Percentiles rank a stretch among this genome's conserved stretches.
phyloP scores from a whole-genome alignment of 164 flowering plant genomes.

The Hamamelis virginiana region DNA sequence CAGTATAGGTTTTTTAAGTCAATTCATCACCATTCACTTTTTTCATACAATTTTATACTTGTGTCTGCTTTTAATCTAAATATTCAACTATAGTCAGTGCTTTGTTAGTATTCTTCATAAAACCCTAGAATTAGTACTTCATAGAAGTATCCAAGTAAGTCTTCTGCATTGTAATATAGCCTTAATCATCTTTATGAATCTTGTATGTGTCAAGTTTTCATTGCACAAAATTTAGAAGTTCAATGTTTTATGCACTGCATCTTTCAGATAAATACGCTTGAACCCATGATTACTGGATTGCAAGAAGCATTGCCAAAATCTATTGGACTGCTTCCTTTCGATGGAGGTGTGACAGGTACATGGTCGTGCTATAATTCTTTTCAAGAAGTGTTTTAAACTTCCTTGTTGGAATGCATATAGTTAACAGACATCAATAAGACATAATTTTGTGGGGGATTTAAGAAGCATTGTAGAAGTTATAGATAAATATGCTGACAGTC shows the following conservation, averaged over 20 bases:
- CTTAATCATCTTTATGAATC: neutral
- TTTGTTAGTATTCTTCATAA: too few relatives aligned
- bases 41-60: too few relatives aligned
- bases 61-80: too few relatives aligned
- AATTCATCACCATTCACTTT: too few relatives aligned
- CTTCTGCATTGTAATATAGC: too few relatives aligned
- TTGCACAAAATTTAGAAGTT: neutral
- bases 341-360: constrained; percentile 93
- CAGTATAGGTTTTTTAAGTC: too few relatives aligned
- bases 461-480: neutral
- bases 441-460: too few relatives aligned
- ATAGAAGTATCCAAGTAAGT: too few relatives aligned
- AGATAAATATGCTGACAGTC: neutral
- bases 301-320: constrained; percentile 95
- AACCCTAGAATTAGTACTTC: too few relatives aligned
- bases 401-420: neutral
- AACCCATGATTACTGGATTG: constrained; percentile 79
- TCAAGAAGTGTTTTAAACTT: neutral
- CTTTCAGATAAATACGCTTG: constrained; percentile 71
- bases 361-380: neutral
- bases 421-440: neutral
- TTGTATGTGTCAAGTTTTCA: neutral
- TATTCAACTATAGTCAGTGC: too few relatives aligned
- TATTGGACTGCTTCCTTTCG: constrained; percentile 90
- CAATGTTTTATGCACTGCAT: constrained; percentile 14